Conservation (phyloP, 1,284 basidiomycete genomes). For the Mycena citricolor region DNA sequence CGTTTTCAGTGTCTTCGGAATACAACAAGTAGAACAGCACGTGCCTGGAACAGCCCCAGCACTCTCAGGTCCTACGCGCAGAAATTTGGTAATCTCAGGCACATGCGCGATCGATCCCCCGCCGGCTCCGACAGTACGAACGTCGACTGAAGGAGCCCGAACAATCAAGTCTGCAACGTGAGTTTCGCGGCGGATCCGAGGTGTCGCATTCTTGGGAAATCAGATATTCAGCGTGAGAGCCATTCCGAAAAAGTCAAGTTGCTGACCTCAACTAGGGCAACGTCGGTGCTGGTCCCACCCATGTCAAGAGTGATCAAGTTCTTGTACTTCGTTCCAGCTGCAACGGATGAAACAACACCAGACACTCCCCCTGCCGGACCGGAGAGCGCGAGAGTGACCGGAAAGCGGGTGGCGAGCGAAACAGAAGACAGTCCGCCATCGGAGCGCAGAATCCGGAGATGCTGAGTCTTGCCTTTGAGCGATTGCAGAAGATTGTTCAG, state of each 20-base stretch:
- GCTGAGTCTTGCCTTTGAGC: constrained; percentile 20
- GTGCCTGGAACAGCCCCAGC: constrained; percentile 30
- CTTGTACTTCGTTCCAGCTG: constrained; percentile 28
- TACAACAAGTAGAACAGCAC: too few species aligned
- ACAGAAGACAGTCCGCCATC: constrained; percentile 32
- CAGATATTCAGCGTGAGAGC: too few species aligned
- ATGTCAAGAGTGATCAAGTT: constrained; percentile 33
- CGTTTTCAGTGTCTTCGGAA: background rate
- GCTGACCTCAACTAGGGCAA: constrained; percentile 31
- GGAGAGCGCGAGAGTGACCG: constrained; percentile 8
- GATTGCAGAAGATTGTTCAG: constrained; percentile 27
- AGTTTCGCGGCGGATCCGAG: constrained; percentile 27
- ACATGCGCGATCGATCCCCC: constrained; percentile 32
- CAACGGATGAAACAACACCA: constrained; percentile 29
- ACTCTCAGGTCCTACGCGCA: constrained; percentile 33
- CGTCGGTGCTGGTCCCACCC: constrained; percentile 29
- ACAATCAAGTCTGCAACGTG: constrained; percentile 17
- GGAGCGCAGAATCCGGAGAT: constrained; percentile 29
- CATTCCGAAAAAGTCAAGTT: too few species aligned
- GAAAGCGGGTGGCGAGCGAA: constrained; percentile 20
- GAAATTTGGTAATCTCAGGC: constrained; percentile 22
- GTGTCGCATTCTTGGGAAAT: constrained; percentile 29
- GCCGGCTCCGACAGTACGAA: constrained; percentile 34
- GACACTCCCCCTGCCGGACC: constrained; percentile 32
- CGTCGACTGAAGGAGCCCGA: constrained; percentile 31